Base-by-base conservation (phyloP, 352 stramenopile genomes). In the Aphanomyces stellatus region DNA sequence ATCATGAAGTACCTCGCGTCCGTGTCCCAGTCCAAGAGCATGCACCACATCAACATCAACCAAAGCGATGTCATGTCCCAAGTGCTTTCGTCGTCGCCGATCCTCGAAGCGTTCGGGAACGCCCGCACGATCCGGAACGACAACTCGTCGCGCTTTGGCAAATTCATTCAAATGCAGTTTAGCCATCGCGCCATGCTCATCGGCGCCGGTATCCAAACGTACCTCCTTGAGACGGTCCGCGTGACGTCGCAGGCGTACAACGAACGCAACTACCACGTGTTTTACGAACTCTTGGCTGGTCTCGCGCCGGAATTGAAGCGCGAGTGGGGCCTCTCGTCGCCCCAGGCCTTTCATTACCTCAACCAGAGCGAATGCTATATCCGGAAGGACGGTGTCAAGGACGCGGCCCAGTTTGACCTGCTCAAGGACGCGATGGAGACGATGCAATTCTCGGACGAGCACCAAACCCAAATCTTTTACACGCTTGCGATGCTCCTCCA, bases 91-190 rank as follows among this genome's bases (percentile, higher is more conserved):
- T 98, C 94, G 5, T 99, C 99, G 76, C 96, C 97, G 43, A 96
- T 99, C 59, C 80, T 99, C n/a, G 97, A 99, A 76, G 93, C 93
- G 2, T 99, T 99, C 76, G 97, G 97, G 68, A 99, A 99, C 72
- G 95, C 96, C 40, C 87, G 95, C 34, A 99, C 96, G 17, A 89
- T 98, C 48, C 84, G 96, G 11, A 99, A 99, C 76, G 91, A 98
- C 77, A 99, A 99, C 75, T 98, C 88, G 40, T 90, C 72, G 69
- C 87, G 96, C 10, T 99, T 99, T 71, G 96, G 96, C 56, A 98
- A 98, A 74, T 99, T 97, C 61, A 99, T 98, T 79, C 93, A 99
- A 75, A 91, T 99, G 70, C 81, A 96, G 66, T 98, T 99, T 73
- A 90, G 73, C 17, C 55, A 77, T 7, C 68, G 78, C 27, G 82